Conservation (phyloP, 495 filamentous ascomycete genomes). For the Annulohypoxylon bovei region DNA sequence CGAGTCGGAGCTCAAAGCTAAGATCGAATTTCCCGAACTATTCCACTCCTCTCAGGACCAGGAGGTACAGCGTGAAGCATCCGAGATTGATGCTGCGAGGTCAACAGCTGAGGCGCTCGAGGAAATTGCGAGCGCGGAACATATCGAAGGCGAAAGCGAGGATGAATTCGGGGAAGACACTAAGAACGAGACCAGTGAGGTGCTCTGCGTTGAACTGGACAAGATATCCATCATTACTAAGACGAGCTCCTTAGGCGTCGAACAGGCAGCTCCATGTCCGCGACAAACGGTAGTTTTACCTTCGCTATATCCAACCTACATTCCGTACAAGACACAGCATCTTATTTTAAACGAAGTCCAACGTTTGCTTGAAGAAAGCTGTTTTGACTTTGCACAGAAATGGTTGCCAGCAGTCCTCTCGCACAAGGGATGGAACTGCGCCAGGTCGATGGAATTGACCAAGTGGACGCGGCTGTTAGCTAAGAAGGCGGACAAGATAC, state of each 20-base stretch:
- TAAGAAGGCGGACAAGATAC: slow-evolving; percentile 42
- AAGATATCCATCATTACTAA: not conserved
- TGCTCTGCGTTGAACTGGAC: not conserved
- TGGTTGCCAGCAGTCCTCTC: slow-evolving; percentile 49
- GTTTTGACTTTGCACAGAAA: slow-evolving; percentile 51
- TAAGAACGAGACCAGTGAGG: slow-evolving; percentile 8
- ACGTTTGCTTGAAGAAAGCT: slow-evolving; percentile 53
- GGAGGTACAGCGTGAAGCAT: slow-evolving; percentile 41
- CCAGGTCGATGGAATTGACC: slow-evolving; percentile 54
- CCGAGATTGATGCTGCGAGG: slow-evolving; percentile 41
- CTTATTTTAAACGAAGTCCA: slow-evolving; percentile 50
- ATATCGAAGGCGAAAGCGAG: slow-evolving; percentile 20
- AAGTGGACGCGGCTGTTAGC: slow-evolving; percentile 48
- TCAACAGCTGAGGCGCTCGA: slow-evolving; percentile 45
- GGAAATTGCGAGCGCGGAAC: slow-evolving; percentile 36
- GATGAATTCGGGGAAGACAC: slow-evolving; percentile 10
- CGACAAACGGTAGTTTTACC: slow-evolving; percentile 15
- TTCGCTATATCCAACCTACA: slow-evolving; percentile 51
- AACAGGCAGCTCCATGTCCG: slow-evolving; percentile 10
- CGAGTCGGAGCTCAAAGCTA: slow-evolving; percentile 47
- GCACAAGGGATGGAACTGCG: slow-evolving; percentile 48
- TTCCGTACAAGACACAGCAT: slow-evolving; percentile 56
- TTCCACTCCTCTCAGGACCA: slow-evolving; percentile 41
- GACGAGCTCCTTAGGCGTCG: slow-evolving; percentile 7
- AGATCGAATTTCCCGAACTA: slow-evolving; percentile 50